Conservation (phyloP, 2,329 filamentous ascomycete genomes). For the Xylariaceae sp. region DNA sequence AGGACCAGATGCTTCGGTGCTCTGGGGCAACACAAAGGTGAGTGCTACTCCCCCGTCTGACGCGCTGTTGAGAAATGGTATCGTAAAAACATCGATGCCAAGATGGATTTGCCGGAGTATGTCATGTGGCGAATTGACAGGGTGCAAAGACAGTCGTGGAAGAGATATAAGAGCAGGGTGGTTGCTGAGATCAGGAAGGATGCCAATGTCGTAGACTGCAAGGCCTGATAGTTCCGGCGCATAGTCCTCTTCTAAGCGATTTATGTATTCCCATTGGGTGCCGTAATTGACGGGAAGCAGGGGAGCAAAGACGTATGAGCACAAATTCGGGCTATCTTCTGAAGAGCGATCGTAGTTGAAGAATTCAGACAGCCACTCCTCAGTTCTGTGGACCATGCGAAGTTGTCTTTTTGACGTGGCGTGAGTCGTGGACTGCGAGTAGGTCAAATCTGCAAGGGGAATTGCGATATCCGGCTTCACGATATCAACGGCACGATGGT, state of each 20-base stretch:
- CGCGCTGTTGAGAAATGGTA: conserved; percentile 68
- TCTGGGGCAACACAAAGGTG: conserved; percentile 67
- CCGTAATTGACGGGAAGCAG: conserved; percentile 72
- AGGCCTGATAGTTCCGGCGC: conserved; percentile 58
- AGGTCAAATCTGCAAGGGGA: conserved; percentile 69
- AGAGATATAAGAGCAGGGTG: conserved; percentile 49
- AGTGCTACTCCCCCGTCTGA: conserved; percentile 86
- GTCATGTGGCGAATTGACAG: conserved; percentile 61
- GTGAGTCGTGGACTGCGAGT: conserved; percentile 31
- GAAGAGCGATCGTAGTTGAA: conserved; percentile 37
- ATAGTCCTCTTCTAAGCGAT: conserved; percentile 63
- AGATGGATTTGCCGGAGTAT: conserved; percentile 70
- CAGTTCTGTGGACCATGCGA: conserved; percentile 83
- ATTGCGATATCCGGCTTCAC: conserved; percentile 78
- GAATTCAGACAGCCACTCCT: conserved; percentile 73
- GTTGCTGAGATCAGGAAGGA: conserved; percentile 63
- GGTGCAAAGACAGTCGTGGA: conserved; percentile 69
- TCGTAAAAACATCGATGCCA: conserved; percentile 74
- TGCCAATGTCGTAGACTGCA: conserved; percentile 71
- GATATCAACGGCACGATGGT: conserved; percentile 58
- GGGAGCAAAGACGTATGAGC: conserved; percentile 54
- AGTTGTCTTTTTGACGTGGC: conserved; percentile 68
- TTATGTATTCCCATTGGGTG: conserved; percentile 76
- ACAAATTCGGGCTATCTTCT: conserved; percentile 23
- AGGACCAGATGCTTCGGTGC: conserved; percentile 7